A percentile compares a stretch with the other conserved stretches of the same genome.
phyloP scores from a whole-genome alignment of 345 rosid species.

The Noccaea caerulescens region DNA sequence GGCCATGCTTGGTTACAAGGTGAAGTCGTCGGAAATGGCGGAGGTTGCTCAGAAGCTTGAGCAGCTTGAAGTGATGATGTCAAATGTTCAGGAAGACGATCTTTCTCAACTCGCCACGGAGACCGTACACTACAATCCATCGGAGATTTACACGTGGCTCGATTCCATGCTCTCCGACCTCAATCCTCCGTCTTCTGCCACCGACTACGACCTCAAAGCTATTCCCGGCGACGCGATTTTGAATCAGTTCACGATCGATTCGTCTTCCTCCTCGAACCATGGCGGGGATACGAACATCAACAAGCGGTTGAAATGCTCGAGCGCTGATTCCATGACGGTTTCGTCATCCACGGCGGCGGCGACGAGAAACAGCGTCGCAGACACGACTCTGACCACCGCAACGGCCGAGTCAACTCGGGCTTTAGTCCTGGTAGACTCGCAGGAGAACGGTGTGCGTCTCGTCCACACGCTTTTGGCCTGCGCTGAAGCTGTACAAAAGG shows the following conservation, averaged over 20 bases:
- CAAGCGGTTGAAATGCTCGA: slow-evolving; percentile 47
- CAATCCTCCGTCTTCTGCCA: slow-evolving; percentile 44
- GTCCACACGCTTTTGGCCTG: slow-evolving; percentile 77
- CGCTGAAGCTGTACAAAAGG: slow-evolving; percentile 75
- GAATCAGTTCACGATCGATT: slow-evolving; percentile 5
- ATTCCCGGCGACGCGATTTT: slow-evolving; percentile 74
- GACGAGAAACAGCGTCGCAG: slow-evolving; percentile 3
- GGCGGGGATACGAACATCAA: neutral
- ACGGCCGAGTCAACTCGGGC: slow-evolving; percentile 50
- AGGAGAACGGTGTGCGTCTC: slow-evolving; percentile 72
- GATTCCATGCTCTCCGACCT: slow-evolving; percentile 67
- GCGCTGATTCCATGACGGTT: slow-evolving; percentile 1
- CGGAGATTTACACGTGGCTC: slow-evolving; percentile 72
- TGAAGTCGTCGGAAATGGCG: slow-evolving; percentile 71
- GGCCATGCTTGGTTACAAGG: slow-evolving; percentile 74
- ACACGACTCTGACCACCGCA: neutral
- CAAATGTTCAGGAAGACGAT: slow-evolving; percentile 60
- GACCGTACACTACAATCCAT: slow-evolving; percentile 74
- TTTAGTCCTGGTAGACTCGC: slow-evolving; percentile 68
- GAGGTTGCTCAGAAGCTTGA: slow-evolving; percentile 83
- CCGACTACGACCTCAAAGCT: slow-evolving; percentile 64
- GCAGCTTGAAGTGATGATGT: slow-evolving; percentile 72
- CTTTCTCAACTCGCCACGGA: slow-evolving; percentile 59
- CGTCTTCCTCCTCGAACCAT: slow-evolving; percentile 43
- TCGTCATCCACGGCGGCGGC: neutral